These are phyloP conservation scores for Thielaviopsis punctulata DNA, from an alignment of 2,329 filamentous ascomycete species.

Conservation along the genomic window DNA sequence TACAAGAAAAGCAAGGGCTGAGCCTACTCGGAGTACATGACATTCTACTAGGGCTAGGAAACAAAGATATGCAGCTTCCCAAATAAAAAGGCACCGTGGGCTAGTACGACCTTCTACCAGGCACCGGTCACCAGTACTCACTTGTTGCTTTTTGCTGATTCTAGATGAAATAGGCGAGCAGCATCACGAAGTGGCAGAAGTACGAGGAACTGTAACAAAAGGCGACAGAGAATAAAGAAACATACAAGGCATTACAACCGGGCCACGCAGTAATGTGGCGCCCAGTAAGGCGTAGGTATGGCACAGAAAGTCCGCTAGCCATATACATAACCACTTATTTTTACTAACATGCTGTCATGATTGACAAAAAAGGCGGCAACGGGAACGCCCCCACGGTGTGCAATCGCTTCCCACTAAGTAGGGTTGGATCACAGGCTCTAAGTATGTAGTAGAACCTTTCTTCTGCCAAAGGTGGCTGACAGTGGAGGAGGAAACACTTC, in stretches of 20 bases:
- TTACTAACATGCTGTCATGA: no score
- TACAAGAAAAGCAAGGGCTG: no score
- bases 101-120: no score
- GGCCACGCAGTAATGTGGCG: no score
- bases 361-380: no score
- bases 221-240: neutral
- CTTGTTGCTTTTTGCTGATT: neutral
- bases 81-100: no score
- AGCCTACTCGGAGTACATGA: no score
- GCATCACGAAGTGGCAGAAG: neutral
- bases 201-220: no score
- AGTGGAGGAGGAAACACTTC: neutral
- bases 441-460: neutral
- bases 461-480: neutral
- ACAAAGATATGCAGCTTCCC: no score
- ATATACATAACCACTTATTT: no score
- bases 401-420: no score
- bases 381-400: neutral
- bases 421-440: neutral
- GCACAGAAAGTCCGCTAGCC: neutral
- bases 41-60: no score
- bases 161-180: neutral
- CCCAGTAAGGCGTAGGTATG: neutral
- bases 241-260: neutral
- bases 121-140: neutral